Evolutionary conservation across 2,329 filamentous ascomycete species (phyloP), one percentile per base, ranked within the genome.

Genomic region (Colletotrichum tropicale): DNA sequence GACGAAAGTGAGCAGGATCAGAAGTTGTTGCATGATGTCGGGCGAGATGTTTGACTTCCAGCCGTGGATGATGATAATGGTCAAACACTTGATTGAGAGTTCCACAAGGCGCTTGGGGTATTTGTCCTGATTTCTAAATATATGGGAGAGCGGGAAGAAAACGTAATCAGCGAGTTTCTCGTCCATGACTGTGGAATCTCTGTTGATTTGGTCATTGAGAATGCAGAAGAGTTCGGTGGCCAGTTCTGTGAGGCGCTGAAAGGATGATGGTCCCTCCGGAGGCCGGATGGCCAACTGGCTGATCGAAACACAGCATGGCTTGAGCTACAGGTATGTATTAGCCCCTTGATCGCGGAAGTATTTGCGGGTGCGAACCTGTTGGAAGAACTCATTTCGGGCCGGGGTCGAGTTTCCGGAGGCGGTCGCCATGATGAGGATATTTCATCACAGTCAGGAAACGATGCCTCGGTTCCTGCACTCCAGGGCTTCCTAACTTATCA

Each of bases 131-230:
- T 93, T 90, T 74, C 95, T 93, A 80, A 99, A 93, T 52, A 98
- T 92, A 79, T 97, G 94, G 1, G 95, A 96, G 0, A 99, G 87
- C 0, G 97, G 97, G 77, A 98, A 98, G 87, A 98, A 98, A 81
- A 94, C 91, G 87, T 98, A 99, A 86, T 98, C 96, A 16, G 96
- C 95, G 21, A 98, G 87, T 82, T 96, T 96, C 68, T 93, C 90
- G 82, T 98, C 95, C 21, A 98, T 83, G 1, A 87, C 86, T 3
- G 86, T 82, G 4, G 87, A 83, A 77, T 91, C 87, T 28, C 80
- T 80, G 56, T 82, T 80, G 32, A 86, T 79, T 79, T 89, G 89
- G 36, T 82, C 81, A 60, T 87, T 81, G 6, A 93, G 83, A n/a
- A 90, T 82, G 26, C 78, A 77, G 34, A 87, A 83, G 4, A 93